Evolutionary conservation across 495 filamentous ascomycete species (phyloP), one percentile per base, ranked within the genome.

Genomic region (Poronia punctata): DNA sequence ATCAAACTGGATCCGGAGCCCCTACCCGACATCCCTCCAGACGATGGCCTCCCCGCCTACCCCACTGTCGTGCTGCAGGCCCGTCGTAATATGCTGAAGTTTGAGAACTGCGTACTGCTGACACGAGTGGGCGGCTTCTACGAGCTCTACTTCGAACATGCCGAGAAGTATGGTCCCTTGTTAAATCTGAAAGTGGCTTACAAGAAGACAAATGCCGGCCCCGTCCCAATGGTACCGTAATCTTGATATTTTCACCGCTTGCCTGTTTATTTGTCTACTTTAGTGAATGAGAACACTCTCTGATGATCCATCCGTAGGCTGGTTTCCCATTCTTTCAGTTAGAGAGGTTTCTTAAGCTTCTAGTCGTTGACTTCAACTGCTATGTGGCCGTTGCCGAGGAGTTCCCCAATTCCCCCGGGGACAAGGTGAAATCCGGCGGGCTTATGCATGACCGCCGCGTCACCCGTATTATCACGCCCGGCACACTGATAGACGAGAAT

Each of bases 381-480:
- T 83, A 88, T 59, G 93, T 99, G 46, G 92, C 92, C 33, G 83
- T 99, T 42, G 86, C 84, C 27, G 92, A 99, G 59, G 92, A 99
- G 54, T 88, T 93, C 49, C 75, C 80, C 0, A 82, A 83, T 45
- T 70, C 76, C 45, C 61, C 76, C 28, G 73, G 80, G 24, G 68
- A 72, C 26, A 85, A 77, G 62, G 65, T 75, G 28, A 86, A 80
- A 42, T 73, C 78, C 9, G 84, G 84, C 5, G 85, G 85, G 2
- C 66, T 93, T 35, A 62, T 86, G 59, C 93, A 88, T 54, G 85
- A 89, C 53, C 80, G 92, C 28, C 78, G 70, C 45, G 85, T 99
- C 11, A 75, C 85, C 28, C 80, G 92, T 27, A 81, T 96, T 39
- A 75, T 99, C 57, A 95, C 92, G 0, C 88, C 93, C 0, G 92